phyloP scores from a whole-genome alignment of 2,329 filamentous ascomycete species.

The Chlorencoelia australis region DNA sequence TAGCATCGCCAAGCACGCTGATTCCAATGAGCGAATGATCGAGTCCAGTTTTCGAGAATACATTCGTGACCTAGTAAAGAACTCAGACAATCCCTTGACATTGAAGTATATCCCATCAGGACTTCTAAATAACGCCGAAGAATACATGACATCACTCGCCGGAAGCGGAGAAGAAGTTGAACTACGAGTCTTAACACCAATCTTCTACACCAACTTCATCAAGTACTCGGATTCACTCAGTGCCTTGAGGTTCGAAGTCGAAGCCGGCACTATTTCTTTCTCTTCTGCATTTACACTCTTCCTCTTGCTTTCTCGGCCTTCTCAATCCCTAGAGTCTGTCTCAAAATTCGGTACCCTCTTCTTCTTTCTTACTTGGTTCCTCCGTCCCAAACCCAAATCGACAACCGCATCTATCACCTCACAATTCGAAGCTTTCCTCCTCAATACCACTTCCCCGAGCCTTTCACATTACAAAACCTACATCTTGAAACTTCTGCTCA shows the following conservation, averaged over 20 bases:
- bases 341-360: no score
- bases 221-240: slow-evolving; percentile 37
- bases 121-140: slow-evolving; percentile 29
- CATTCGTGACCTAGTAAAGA: slow-evolving; percentile 38
- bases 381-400: background rate
- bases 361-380: background rate
- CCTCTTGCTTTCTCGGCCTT: background rate
- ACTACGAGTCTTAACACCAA: slow-evolving; percentile 50
- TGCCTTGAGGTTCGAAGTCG: slow-evolving; percentile 29
- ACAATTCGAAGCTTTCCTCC: background rate
- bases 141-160: slow-evolving; percentile 30
- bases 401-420: background rate
- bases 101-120: slow-evolving; percentile 47
- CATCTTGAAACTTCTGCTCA: slow-evolving; percentile 1
- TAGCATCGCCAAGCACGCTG: slow-evolving; percentile 45
- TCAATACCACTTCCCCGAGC: background rate
- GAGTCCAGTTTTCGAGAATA: slow-evolving; percentile 40
- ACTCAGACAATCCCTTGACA: slow-evolving; percentile 33
- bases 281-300: background rate
- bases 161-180: slow-evolving; percentile 32
- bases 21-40: slow-evolving; percentile 36
- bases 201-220: slow-evolving; percentile 57
- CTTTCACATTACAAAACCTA: background rate
- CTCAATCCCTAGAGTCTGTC: no score
- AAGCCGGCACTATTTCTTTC: slow-evolving; percentile 33